Evolutionary conservation across 768 basidiomycete species (phyloP).

Genomic region (Cystobasidium onofrii): DNA sequence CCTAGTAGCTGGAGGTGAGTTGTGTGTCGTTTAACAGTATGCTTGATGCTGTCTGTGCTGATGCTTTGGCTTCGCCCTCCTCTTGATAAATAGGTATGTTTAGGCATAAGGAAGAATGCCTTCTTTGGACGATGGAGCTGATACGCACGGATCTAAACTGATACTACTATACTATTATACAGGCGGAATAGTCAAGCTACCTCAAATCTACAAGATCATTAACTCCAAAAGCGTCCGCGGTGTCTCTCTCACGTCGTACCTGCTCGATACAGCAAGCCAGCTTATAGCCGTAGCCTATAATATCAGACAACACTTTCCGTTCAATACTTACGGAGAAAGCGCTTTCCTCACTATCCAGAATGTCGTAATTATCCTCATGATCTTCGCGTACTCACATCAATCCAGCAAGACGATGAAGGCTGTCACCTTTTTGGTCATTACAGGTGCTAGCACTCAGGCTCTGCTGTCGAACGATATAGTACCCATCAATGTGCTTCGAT

Average conservation of each 20-base stretch:
- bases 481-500: slow-evolving; percentile 53
- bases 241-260: slow-evolving; percentile 73
- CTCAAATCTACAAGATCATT: slow-evolving; percentile 75
- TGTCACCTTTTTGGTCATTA: slow-evolving; percentile 45
- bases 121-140: no score
- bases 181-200: slow-evolving; percentile 91
- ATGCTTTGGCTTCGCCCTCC: background rate
- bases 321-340: slow-evolving; percentile 97
- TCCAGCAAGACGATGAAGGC: slow-evolving; percentile 41
- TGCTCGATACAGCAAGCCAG: slow-evolving; percentile 83
- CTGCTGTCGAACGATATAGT: slow-evolving; percentile 42
- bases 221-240: slow-evolving; percentile 71
- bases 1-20: slow-evolving; percentile 62
- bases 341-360: slow-evolving; percentile 58
- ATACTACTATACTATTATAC: slow-evolving; percentile 41
- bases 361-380: slow-evolving; percentile 31
- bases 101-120: background rate
- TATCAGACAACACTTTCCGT: slow-evolving; percentile 74
- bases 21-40: background rate
- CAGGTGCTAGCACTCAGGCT: slow-evolving; percentile 49
- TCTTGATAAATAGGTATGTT: background rate
- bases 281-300: slow-evolving; percentile 84
- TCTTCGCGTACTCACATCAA: slow-evolving; percentile 38
- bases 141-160: background rate
- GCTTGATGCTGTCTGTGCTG: background rate